These are phyloP conservation scores for Yamadazyma insecticola DNA, from an alignment of 805 yeast species.

Conservation along the genomic window DNA sequence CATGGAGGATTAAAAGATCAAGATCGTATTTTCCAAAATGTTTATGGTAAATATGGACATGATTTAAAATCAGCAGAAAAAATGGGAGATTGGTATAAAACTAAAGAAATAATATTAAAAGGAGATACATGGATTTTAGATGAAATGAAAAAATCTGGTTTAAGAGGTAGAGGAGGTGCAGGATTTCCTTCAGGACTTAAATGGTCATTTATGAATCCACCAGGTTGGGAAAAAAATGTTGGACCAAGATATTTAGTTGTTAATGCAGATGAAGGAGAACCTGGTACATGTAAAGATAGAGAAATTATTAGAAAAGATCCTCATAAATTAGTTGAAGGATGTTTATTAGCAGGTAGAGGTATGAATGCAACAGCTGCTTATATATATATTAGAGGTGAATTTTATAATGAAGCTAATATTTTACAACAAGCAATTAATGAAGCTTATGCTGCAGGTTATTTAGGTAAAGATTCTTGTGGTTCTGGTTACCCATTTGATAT, in stretches of 20 bases:
- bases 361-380: constrained; percentile 94
- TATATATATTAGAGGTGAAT: constrained; percentile 88
- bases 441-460: constrained; percentile 74
- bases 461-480: constrained; percentile 85
- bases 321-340: constrained; percentile 89
- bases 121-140: constrained; percentile 90
- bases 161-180: constrained; percentile 92
- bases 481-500: constrained; percentile 82
- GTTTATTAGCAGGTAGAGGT: constrained; percentile 82
- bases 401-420: constrained; percentile 71
- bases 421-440: constrained; percentile 83
- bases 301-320: constrained; percentile 90
- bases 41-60: constrained; percentile 69
- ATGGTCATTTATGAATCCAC: constrained; percentile 94
- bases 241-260: constrained; percentile 90
- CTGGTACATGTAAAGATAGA: constrained; percentile 91
- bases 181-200: constrained; percentile 89
- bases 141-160: constrained; percentile 78
- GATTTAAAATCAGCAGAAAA: constrained; percentile 69
- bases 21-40: constrained; percentile 84
- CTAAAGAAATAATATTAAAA: constrained; percentile 76
- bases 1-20: constrained; percentile 77
- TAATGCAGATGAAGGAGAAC: constrained; percentile 94
- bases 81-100: constrained; percentile 91
- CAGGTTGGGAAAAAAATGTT: constrained; percentile 86